phyloP scores from a whole-genome alignment of 495 filamentous ascomycete genomes.

The Penicillium daleae region DNA sequence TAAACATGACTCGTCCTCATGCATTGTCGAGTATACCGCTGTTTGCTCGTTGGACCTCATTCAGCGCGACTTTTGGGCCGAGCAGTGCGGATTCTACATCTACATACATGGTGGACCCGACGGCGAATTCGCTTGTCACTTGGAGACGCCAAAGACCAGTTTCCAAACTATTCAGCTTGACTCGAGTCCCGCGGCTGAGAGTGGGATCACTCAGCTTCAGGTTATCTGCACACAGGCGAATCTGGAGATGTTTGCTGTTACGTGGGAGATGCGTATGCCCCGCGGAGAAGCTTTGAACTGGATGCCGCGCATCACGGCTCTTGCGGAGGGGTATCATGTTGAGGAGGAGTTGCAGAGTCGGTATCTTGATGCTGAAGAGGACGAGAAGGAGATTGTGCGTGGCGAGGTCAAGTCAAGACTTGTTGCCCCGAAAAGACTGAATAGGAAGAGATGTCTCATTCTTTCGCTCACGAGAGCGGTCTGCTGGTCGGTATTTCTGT shows the following conservation, averaged over 20 bases:
- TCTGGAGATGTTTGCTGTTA: conserved; percentile 34
- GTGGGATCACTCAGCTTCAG: conserved; percentile 31
- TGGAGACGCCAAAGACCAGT: conserved; percentile 12
- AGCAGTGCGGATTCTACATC: conserved; percentile 38
- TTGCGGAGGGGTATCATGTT: not conserved
- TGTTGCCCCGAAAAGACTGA: not conserved
- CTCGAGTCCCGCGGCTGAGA: not conserved
- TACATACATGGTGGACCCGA: conserved; percentile 42
- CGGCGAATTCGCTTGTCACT: conserved; percentile 28
- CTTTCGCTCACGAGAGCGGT: not conserved
- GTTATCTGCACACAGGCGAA: conserved; percentile 31
- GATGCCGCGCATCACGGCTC: conserved; percentile 33
- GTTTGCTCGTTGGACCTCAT: conserved; percentile 38
- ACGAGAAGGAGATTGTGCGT: conserved; percentile 1
- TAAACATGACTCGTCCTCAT: not conserved
- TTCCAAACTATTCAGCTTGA: conserved; percentile 31
- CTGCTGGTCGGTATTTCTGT: not conserved
- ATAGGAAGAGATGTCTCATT: not conserved
- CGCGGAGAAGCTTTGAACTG: conserved; percentile 21
- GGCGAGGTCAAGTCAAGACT: not conserved
- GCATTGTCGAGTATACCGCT: conserved; percentile 32
- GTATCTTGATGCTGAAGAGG: not conserved
- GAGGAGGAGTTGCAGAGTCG: conserved; percentile 6
- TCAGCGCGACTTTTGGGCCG: conserved; percentile 38
- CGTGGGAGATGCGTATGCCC: conserved; percentile 31